Evolutionary conservation across 1,139 yeast genomes (phyloP).

Genomic region (Blastobotrys apis): DNA sequence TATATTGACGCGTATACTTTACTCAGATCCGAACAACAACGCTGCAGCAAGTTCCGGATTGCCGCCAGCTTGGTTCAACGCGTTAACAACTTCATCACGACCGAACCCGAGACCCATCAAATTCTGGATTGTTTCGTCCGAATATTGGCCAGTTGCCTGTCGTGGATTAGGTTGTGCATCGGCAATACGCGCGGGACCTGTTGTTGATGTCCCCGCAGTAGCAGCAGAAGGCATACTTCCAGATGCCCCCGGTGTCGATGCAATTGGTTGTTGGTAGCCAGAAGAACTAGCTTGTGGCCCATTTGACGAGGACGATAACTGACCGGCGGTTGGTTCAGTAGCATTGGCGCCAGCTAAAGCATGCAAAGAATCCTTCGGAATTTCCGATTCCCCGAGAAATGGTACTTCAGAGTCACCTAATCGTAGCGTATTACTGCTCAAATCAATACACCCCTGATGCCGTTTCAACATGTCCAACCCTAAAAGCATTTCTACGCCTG

Average conservation of each 20-base stretch:
- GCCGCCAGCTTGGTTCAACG: conserved; percentile 64
- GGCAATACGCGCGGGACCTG: no score
- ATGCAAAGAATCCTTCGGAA: conserved; percentile 41
- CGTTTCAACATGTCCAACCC: conserved; percentile 83
- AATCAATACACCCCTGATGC: conserved; percentile 78
- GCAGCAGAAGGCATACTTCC: no score
- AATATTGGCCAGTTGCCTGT: conserved; percentile 26
- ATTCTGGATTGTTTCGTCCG: conserved; percentile 49
- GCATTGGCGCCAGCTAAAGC: not conserved
- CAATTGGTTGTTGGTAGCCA: not conserved
- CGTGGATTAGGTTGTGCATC: conserved; percentile 22
- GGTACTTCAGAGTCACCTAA: conserved; percentile 69
- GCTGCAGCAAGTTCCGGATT: conserved; percentile 86
- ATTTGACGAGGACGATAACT: not conserved
- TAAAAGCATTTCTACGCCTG: conserved; percentile 41
- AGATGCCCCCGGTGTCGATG: conserved; percentile 5
- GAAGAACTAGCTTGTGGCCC: conserved; percentile 3
- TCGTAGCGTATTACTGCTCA: conserved; percentile 59
- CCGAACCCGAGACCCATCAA: conserved; percentile 70
- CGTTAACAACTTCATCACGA: conserved; percentile 56
- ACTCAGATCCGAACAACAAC: conserved; percentile 57
- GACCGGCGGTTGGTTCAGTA: not conserved
- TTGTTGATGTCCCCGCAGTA: no score
- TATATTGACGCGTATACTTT: no score
- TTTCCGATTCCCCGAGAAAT: conserved; percentile 70